Percentiles rank a stretch among this genome's conserved stretches.
Evolutionary conservation across 1,284 basidiomycete genomes (phyloP).

Genomic region (Golubevia sp.): DNA sequence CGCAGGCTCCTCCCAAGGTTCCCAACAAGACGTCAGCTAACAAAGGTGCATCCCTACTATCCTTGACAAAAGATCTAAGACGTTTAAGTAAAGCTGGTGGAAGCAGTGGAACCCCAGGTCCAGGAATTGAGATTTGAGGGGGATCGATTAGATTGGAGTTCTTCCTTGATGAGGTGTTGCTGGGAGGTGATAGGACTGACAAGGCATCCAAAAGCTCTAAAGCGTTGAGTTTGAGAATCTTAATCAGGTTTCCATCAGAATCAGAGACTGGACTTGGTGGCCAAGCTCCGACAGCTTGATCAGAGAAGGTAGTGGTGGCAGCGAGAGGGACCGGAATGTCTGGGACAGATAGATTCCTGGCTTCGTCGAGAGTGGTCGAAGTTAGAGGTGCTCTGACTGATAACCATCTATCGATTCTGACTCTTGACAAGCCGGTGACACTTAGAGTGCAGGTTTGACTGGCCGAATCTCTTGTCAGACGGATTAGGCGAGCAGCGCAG

Average conservation of each 20-base stretch:
- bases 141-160: neutral
- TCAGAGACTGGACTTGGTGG: constrained; percentile 16
- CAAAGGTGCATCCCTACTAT: constrained; percentile 34
- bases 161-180: neutral
- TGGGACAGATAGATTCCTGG: constrained; percentile 38
- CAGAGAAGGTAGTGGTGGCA: constrained; percentile 36
- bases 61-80: constrained; percentile 39
- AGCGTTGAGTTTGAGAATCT: neutral
- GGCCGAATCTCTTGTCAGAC: constrained; percentile 48
- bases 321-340: constrained; percentile 47
- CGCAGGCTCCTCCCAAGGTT: constrained; percentile 52
- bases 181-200: neutral
- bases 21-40: constrained; percentile 54
- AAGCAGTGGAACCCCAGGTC: constrained; percentile 40
- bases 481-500: constrained; percentile 49
- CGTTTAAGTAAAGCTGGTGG: constrained; percentile 41
- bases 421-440: constrained; percentile 47
- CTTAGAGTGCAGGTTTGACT: constrained; percentile 50
- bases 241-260: neutral
- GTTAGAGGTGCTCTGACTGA: constrained; percentile 45
- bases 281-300: constrained; percentile 12
- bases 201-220: constrained; percentile 35
- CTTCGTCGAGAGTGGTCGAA: constrained; percentile 37
- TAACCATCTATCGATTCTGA: constrained; percentile 49
- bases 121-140: neutral